Evolutionary conservation across 2,329 filamentous ascomycete genomes (phyloP).

Genomic region (Triangularia verruculosa): DNA sequence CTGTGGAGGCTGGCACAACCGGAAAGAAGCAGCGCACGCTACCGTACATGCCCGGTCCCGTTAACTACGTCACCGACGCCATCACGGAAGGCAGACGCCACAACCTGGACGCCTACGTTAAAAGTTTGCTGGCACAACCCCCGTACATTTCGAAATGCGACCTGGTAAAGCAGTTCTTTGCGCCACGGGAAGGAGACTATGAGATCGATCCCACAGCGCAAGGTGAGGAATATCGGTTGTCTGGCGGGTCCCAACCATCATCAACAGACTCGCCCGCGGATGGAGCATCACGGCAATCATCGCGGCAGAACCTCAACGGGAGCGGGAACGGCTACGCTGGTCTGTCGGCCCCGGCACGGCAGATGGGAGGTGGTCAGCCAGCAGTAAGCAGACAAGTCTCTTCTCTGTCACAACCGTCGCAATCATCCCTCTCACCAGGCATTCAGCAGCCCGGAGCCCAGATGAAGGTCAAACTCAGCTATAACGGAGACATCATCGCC

Average conservation of each 20-base stretch:
- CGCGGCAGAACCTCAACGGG: slow-evolving; percentile 58
- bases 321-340: slow-evolving; percentile 48
- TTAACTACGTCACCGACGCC: slow-evolving; percentile 96
- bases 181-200: slow-evolving; percentile 84
- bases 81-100: slow-evolving; percentile 91
- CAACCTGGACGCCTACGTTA: slow-evolving; percentile 93
- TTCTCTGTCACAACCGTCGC: slow-evolving; percentile 51
- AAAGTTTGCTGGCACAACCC: slow-evolving; percentile 80
- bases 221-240: slow-evolving; percentile 71
- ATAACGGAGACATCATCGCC: slow-evolving; percentile 85
- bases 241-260: slow-evolving; percentile 65
- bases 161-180: slow-evolving; percentile 87
- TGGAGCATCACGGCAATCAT: slow-evolving; percentile 62
- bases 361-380: slow-evolving; percentile 35
- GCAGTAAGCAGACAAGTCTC: slow-evolving; percentile 45
- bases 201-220: slow-evolving; percentile 73
- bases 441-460: slow-evolving; percentile 48
- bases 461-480: slow-evolving; percentile 95
- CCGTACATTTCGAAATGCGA: slow-evolving; percentile 79
- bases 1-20: slow-evolving; percentile 86
- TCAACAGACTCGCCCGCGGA: slow-evolving; percentile 60
- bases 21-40: slow-evolving; percentile 75
- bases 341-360: slow-evolving; percentile 44
- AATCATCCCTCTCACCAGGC: slow-evolving; percentile 54
- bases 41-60: slow-evolving; percentile 96